These are phyloP conservation scores for Botrytis byssoidea DNA, from an alignment of 2,329 filamentous ascomycete species.

Conservation along the genomic window DNA sequence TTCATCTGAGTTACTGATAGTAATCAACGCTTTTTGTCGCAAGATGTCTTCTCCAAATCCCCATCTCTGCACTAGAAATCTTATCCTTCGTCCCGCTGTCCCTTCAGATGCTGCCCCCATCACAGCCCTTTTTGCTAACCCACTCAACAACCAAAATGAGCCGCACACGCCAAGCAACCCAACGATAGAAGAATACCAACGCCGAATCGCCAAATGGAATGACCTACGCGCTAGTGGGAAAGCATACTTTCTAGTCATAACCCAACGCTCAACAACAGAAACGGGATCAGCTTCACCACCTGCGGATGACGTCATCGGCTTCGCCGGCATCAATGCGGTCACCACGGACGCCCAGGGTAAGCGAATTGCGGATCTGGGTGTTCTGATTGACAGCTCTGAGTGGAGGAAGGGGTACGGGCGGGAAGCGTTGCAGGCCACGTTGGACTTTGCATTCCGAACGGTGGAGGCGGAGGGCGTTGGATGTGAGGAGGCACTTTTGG, in stretches of 20 bases:
- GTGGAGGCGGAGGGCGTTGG: not conserved
- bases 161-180: not conserved
- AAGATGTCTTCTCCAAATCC: not conserved
- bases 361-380: not conserved
- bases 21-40: not conserved
- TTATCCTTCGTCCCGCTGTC: not conserved
- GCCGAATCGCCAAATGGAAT: not conserved
- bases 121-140: not conserved
- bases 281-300: not conserved
- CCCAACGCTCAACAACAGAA: not conserved
- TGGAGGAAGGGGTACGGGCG: not conserved
- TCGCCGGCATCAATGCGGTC: not conserved
- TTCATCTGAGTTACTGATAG: not conserved
- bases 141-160: not conserved
- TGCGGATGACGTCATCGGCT: not conserved
- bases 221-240: not conserved
- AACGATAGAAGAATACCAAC: not conserved
- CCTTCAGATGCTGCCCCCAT: not conserved
- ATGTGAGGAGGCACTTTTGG: not conserved
- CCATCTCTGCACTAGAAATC: not conserved
- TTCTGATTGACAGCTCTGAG: not conserved
- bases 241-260: not conserved
- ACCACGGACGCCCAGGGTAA: not conserved
- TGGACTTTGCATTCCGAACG: not conserved
- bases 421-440: not conserved